phyloP scores from a whole-genome alignment of 192 early-diverging fungal genomes.

The Gaertneriomyces semiglobifer region DNA sequence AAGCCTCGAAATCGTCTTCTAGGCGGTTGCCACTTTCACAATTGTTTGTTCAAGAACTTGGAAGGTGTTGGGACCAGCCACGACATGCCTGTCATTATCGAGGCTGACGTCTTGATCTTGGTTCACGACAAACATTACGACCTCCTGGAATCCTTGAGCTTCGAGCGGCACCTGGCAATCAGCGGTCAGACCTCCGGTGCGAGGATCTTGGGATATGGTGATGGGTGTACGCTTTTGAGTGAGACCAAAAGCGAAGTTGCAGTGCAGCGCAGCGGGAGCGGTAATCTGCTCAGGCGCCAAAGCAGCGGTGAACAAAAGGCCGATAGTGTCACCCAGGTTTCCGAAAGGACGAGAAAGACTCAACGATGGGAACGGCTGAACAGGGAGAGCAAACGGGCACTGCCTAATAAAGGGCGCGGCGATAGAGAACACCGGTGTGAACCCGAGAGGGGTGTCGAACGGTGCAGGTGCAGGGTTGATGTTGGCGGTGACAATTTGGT shows the following conservation, averaged over 20 bases:
- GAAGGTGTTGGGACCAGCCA: slow-evolving; percentile 42
- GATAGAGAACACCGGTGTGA: slow-evolving; percentile 43
- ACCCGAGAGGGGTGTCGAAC: slow-evolving; percentile 49
- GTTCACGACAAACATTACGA: slow-evolving; percentile 39
- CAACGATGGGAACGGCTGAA: slow-evolving; percentile 35
- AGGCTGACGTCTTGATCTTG: slow-evolving; percentile 34
- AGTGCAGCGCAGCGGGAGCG: slow-evolving; percentile 11
- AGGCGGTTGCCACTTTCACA: neutral
- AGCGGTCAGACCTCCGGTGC: slow-evolving; percentile 14
- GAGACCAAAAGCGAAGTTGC: slow-evolving; percentile 26
- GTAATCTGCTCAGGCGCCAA: slow-evolving; percentile 12
- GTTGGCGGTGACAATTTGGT: slow-evolving; percentile 5
- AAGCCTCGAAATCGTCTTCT: too few relatives aligned
- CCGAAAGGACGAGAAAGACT: slow-evolving; percentile 11
- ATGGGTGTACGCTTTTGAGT: slow-evolving; percentile 27
- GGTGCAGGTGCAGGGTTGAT: slow-evolving; percentile 35
- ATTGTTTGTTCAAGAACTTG: slow-evolving; percentile 14
- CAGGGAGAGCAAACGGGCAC: slow-evolving; percentile 42
- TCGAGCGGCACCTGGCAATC: slow-evolving; percentile 25
- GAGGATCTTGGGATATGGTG: slow-evolving; percentile 15
- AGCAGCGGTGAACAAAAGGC: slow-evolving; percentile 21
- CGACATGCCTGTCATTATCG: slow-evolving; percentile 38
- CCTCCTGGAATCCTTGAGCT: slow-evolving; percentile 24
- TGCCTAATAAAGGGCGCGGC: slow-evolving; percentile 45
- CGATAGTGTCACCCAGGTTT: slow-evolving; percentile 21